A percentile compares a stretch with the other conserved stretches of the same genome.
phyloP scores from a whole-genome alignment of 495 filamentous ascomycete species.

The Penicillium silybi region DNA sequence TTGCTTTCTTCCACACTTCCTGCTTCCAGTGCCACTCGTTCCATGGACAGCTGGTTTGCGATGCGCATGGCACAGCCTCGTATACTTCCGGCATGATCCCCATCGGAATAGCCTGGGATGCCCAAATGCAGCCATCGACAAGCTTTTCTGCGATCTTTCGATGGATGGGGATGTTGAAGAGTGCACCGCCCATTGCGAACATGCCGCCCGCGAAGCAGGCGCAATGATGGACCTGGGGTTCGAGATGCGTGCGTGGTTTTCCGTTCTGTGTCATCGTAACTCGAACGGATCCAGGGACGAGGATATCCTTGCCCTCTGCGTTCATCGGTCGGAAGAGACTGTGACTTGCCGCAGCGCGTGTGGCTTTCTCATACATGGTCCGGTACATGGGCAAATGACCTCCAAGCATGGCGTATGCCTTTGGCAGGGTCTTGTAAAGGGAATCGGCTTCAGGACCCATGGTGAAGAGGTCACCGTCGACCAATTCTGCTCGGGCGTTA shows the following conservation, averaged over 20 bases:
- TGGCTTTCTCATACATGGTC: conserved; percentile 37
- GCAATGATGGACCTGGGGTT: conserved; percentile 52
- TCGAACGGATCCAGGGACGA: conserved; percentile 32
- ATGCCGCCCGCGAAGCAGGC: conserved; percentile 86
- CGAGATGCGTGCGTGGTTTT: conserved; percentile 18
- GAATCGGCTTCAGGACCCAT: conserved; percentile 31
- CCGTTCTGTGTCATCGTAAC: conserved; percentile 10
- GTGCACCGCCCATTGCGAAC: conserved; percentile 71
- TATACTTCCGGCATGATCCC: conserved; percentile 47
- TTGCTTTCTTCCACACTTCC: conserved; percentile 20
- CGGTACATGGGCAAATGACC: conserved; percentile 33
- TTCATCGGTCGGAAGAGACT: conserved; percentile 46
- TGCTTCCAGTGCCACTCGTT: conserved; percentile 32
- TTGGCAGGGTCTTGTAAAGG: conserved; percentile 31
- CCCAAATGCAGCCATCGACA: conserved; percentile 81
- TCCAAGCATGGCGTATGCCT: conserved; percentile 35
- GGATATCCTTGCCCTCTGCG: conserved; percentile 33
- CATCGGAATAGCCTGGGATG: conserved; percentile 47
- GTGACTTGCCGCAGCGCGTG: conserved; percentile 29
- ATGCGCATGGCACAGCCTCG: conserved; percentile 31
- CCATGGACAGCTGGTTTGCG: conserved; percentile 33
- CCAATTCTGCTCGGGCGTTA: conserved; percentile 17
- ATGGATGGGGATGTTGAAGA: conserved; percentile 63
- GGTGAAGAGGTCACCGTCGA: conserved; percentile 16
- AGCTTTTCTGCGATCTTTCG: conserved; percentile 67